phyloP scores from a whole-genome alignment of 108 stramenopile genomes.

The Skeletonema potamos region DNA sequence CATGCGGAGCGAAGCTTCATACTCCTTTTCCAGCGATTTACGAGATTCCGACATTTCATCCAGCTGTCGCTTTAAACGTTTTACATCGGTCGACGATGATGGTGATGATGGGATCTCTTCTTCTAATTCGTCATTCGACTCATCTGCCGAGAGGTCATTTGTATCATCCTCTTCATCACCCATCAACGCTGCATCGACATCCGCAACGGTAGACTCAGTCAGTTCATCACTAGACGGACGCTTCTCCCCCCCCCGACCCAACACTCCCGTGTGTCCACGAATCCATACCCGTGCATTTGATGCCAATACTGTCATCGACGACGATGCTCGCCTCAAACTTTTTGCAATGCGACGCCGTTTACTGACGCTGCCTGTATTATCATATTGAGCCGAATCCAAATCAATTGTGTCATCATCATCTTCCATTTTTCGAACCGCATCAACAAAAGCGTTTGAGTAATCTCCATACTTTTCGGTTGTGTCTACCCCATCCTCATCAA shows the following conservation, averaged over 20 bases:
- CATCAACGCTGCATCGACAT: not conserved
- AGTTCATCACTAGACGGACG: not conserved
- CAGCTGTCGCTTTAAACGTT: slow-evolving; percentile 14
- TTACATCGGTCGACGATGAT: not conserved
- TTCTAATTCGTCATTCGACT: not conserved
- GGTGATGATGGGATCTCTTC: not conserved
- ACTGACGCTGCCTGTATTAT: not conserved
- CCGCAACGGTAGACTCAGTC: not conserved
- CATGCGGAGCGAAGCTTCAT: slow-evolving; percentile 43
- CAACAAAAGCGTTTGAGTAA: slow-evolving; percentile 20
- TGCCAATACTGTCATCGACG: not conserved
- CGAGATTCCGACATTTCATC: slow-evolving; percentile 20
- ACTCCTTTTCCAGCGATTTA: slow-evolving; percentile 34
- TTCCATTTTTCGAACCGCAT: not conserved
- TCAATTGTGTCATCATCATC: slow-evolving; percentile 11
- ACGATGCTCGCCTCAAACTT: not conserved
- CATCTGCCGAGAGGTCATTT: not conserved
- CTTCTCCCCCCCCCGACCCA: not conserved
- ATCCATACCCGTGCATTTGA: not conserved
- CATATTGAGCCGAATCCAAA: slow-evolving; percentile 8
- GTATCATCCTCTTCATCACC: not conserved
- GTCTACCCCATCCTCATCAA: not conserved
- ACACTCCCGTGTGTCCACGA: not conserved
- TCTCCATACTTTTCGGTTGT: slow-evolving; percentile 4
- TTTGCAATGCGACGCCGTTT: not conserved